Percentiles rank a stretch among this genome's conserved stretches.
These are phyloP conservation scores for Trichoderma arundinaceum DNA, from an alignment of 2,329 filamentous ascomycete genomes.

Conservation along the genomic window DNA sequence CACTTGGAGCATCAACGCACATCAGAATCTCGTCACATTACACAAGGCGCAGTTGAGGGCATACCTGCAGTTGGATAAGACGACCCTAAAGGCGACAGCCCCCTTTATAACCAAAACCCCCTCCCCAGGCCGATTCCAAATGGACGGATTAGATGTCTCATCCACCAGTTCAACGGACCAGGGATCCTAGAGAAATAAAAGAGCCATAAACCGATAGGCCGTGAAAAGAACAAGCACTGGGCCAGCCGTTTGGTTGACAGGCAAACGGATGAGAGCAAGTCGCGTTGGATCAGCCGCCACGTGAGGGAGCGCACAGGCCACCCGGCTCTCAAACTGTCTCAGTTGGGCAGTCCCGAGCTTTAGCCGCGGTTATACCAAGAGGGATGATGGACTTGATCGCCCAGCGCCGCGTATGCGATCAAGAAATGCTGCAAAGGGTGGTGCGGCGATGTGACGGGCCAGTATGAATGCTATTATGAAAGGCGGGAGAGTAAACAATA, in stretches of 20 bases:
- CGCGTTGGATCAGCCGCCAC: conserved; percentile 33
- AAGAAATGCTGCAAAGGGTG: too few relatives aligned
- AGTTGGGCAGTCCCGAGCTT: conserved; percentile 15
- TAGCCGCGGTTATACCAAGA: conserved; percentile 21
- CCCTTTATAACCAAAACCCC: conserved; percentile 33
- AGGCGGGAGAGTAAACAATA: too few relatives aligned
- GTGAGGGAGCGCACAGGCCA: conserved; percentile 39
- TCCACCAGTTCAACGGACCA: conserved; percentile 29
- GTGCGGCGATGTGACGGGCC: too few relatives aligned
- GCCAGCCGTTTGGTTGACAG: conserved; percentile 11
- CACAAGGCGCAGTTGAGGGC: conserved; percentile 25
- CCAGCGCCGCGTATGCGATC: not conserved
- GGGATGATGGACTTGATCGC: not conserved
- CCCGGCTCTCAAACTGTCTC: not conserved
- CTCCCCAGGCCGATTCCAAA: conserved; percentile 38
- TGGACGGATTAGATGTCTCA: conserved; percentile 34
- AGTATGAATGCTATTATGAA: too few relatives aligned
- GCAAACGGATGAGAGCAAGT: conserved; percentile 27
- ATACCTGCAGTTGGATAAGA: conserved; percentile 30
- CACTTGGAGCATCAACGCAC: conserved; percentile 21
- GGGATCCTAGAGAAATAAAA: conserved; percentile 16
- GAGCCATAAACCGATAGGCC: not conserved
- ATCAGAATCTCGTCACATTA: conserved; percentile 26
- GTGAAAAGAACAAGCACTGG: not conserved
- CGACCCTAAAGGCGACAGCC: conserved; percentile 9